Conservation (phyloP, 495 filamentous ascomycete species). For the Pseudevernia furfuracea region DNA sequence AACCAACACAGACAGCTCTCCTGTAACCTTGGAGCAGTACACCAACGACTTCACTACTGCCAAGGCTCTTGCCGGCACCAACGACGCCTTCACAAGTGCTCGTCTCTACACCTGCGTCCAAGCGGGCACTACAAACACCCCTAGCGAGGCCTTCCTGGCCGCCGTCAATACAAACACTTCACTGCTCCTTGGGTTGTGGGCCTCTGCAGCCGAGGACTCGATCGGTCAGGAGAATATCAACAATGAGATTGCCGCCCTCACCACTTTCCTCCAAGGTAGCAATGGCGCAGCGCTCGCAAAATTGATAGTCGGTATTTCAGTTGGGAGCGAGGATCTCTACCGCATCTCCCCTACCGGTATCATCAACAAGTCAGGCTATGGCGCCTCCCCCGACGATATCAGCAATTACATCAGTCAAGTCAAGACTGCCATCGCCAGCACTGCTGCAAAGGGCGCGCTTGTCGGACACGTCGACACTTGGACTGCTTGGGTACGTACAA, state of each 20-base stretch:
- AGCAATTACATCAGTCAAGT: conserved; percentile 60
- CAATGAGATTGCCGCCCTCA: conserved; percentile 63
- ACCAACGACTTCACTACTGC: conserved; percentile 62
- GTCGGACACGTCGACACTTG: conserved; percentile 92
- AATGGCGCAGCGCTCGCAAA: conserved; percentile 56
- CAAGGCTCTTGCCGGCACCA: conserved; percentile 58
- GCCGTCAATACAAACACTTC: conserved; percentile 65
- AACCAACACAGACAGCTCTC: conserved; percentile 51
- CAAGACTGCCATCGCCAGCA: conserved; percentile 49
- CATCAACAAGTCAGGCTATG: conserved; percentile 45
- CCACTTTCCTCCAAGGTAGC: conserved; percentile 46
- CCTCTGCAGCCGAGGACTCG: too few species aligned
- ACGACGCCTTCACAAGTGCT: conserved; percentile 63
- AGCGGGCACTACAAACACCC: conserved; percentile 11
- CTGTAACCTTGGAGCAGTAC: conserved; percentile 60
- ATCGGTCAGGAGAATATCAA: conserved; percentile 50
- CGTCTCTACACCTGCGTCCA: conserved; percentile 55
- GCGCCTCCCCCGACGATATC: conserved; percentile 51
- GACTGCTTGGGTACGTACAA: conserved; percentile 80
- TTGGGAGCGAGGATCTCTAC: conserved; percentile 88
- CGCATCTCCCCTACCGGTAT: conserved; percentile 56
- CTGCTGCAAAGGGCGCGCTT: conserved; percentile 44
- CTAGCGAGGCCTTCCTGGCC: conserved; percentile 51
- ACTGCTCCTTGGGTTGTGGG: conserved; percentile 73
- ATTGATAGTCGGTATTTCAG: conserved; percentile 75